phyloP scores from a whole-genome alignment of 805 yeast species.

The Metschnikowia drakensbergensis region DNA sequence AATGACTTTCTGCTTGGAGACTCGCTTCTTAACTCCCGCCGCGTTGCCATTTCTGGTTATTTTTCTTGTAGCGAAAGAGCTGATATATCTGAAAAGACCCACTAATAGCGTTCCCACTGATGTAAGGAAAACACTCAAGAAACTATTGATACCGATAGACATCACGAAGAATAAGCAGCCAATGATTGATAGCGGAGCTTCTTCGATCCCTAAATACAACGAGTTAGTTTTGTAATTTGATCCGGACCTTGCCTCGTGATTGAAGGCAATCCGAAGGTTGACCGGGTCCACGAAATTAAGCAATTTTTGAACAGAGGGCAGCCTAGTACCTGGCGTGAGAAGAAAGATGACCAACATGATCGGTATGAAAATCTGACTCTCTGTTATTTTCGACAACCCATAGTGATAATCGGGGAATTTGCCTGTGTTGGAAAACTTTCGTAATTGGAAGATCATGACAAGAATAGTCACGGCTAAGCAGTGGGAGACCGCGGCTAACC shows the following conservation, averaged over 20 bases:
- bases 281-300: constrained; percentile 52
- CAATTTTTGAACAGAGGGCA: constrained; percentile 32
- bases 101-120: constrained; percentile 12
- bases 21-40: neutral
- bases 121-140: constrained; percentile 28
- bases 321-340: constrained; percentile 38
- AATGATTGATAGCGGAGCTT: constrained; percentile 48
- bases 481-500: constrained; percentile 68
- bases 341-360: constrained; percentile 26
- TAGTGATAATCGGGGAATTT: constrained; percentile 28
- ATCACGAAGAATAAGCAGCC: constrained; percentile 54
- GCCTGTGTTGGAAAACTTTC: constrained; percentile 23
- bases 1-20: constrained; percentile 21
- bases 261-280: constrained; percentile 43
- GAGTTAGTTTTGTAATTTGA: constrained; percentile 43
- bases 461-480: constrained; percentile 59
- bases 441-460: constrained; percentile 54
- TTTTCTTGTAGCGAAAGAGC: neutral
- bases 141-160: constrained; percentile 41
- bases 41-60: neutral
- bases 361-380: constrained; percentile 19
- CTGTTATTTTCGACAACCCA: constrained; percentile 35
- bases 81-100: neutral
- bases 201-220: constrained; percentile 68
- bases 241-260: constrained; percentile 37